Conservation (phyloP, 805 yeast genomes). For the Yarrowia alimentaria region DNA sequence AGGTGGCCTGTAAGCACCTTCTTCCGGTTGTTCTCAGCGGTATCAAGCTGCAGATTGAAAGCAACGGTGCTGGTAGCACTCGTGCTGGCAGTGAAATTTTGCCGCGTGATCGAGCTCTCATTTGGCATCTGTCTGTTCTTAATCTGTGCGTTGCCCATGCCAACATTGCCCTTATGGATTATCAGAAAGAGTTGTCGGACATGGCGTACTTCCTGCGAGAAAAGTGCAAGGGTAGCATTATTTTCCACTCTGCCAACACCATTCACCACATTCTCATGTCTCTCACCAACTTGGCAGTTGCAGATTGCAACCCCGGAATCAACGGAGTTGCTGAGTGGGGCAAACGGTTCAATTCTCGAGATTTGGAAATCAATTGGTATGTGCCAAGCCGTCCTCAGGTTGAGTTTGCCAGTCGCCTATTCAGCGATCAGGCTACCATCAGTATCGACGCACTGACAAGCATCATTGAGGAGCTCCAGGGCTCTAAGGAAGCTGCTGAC, state of each 20-base stretch:
- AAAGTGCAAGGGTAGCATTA: slow-evolving; percentile 61
- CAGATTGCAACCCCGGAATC: slow-evolving; percentile 32
- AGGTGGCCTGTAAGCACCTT: slow-evolving; percentile 46
- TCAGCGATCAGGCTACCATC: slow-evolving; percentile 47
- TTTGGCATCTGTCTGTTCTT: slow-evolving; percentile 66
- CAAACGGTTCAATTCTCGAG: slow-evolving; percentile 32
- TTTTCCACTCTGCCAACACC: slow-evolving; percentile 59
- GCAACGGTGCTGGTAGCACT: slow-evolving; percentile 76
- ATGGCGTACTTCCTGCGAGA: slow-evolving; percentile 47
- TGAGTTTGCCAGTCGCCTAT: slow-evolving; percentile 58
- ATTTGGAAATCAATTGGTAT: slow-evolving; percentile 68
- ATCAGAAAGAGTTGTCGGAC: slow-evolving; percentile 48
- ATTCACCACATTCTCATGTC: slow-evolving; percentile 66
- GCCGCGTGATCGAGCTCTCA: slow-evolving; percentile 74
- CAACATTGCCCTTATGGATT: slow-evolving; percentile 48
- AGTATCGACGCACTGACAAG: slow-evolving; percentile 33
- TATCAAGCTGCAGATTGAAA: slow-evolving; percentile 64
- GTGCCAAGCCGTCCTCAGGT: slow-evolving; percentile 59
- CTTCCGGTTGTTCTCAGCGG: slow-evolving; percentile 49
- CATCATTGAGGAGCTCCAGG: slow-evolving; percentile 43
- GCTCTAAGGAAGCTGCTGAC: background rate
- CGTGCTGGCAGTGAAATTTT: slow-evolving; percentile 64
- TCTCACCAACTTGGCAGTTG: slow-evolving; percentile 50
- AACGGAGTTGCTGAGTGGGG: slow-evolving; percentile 42
- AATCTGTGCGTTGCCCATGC: slow-evolving; percentile 72